These are phyloP conservation scores for Kodamaea fungicola DNA, from an alignment of 1,139 yeast genomes.

Conservation along the genomic window DNA sequence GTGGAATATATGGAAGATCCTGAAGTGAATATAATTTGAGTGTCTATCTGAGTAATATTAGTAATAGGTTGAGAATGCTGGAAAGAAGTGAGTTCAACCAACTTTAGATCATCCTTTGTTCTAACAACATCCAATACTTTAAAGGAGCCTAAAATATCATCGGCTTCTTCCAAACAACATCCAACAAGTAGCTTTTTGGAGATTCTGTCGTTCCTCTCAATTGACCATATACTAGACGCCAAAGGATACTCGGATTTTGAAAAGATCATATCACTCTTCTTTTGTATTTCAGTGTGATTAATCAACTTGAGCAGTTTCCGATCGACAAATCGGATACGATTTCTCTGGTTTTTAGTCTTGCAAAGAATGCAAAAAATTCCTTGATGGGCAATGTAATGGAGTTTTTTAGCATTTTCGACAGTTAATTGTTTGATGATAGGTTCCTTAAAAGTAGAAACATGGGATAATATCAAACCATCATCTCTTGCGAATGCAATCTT, in stretches of 20 bases:
- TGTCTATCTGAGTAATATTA: conserved; percentile 35
- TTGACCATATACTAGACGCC: conserved; percentile 34
- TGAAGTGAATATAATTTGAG: conserved; percentile 33
- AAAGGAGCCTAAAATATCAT: conserved; percentile 27
- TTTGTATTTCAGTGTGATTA: conserved; percentile 12
- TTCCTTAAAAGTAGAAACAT: conserved; percentile 24
- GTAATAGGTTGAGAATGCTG: conserved; percentile 33
- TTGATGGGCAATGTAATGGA: conserved; percentile 11
- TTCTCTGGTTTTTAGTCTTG: conserved; percentile 22
- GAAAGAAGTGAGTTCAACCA: conserved; percentile 38
- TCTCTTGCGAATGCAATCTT: conserved; percentile 41
- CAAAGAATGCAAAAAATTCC: conserved; percentile 38
- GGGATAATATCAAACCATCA: conserved; percentile 45
- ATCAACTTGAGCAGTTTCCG: conserved; percentile 22
- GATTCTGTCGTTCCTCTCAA: conserved; percentile 28
- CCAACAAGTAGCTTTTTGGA: conserved; percentile 44
- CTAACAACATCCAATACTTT: conserved; percentile 42
- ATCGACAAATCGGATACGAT: conserved; percentile 33
- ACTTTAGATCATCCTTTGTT: conserved; percentile 18
- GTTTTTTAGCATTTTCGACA: conserved; percentile 34
- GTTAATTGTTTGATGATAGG: conserved; percentile 32
- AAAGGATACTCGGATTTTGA: conserved; percentile 33
- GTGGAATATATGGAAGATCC: conserved; percentile 33
- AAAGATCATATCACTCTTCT: conserved; percentile 22
- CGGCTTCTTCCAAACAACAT: conserved; percentile 17